Evolutionary conservation across 2,329 filamentous ascomycete species (phyloP).

Genomic region (Beauveria pseudobassiana): DNA sequence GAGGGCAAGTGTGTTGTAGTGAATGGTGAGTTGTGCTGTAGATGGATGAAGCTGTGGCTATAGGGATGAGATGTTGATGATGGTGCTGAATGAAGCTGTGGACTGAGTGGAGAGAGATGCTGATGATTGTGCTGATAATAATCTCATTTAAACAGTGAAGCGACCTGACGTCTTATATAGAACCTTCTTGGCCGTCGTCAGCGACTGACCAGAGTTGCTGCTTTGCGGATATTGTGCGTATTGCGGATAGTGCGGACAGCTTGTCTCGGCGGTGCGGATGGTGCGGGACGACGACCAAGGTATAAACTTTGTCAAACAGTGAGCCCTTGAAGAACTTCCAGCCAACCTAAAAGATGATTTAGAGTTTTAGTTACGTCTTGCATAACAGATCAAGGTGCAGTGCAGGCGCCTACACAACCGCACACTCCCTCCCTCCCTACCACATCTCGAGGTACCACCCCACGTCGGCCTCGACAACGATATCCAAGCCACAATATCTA

Average conservation of each 20-base stretch:
- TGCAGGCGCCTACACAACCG: too few relatives aligned
- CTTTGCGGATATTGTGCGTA: constrained; percentile 1
- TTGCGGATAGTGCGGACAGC: constrained; percentile 10
- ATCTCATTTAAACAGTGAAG: not conserved
- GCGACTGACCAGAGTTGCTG: constrained; percentile 1
- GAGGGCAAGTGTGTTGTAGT: not conserved
- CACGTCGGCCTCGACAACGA: too few relatives aligned
- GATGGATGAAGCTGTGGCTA: too few relatives aligned
- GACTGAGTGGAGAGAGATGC: not conserved
- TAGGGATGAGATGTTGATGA: too few relatives aligned
- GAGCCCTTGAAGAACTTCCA: too few relatives aligned
- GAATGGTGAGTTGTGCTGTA: not conserved
- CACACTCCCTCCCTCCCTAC: too few relatives aligned
- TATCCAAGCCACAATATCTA: not conserved
- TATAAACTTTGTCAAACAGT: too few relatives aligned
- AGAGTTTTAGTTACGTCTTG: too few relatives aligned
- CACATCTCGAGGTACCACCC: too few relatives aligned
- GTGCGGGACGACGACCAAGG: not conserved
- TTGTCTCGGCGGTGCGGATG: not conserved
- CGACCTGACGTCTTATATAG: not conserved
- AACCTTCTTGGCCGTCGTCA: not conserved
- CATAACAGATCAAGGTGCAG: too few relatives aligned
- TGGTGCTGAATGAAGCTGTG: not conserved
- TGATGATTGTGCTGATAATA: not conserved
- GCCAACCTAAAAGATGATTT: too few relatives aligned